A percentile compares a stretch with the other conserved stretches of the same genome.
These are phyloP conservation scores for Pleurozium schreberi DNA, from an alignment of 225 moss, liverwort and hornwort genomes.

Conservation along the genomic window DNA sequence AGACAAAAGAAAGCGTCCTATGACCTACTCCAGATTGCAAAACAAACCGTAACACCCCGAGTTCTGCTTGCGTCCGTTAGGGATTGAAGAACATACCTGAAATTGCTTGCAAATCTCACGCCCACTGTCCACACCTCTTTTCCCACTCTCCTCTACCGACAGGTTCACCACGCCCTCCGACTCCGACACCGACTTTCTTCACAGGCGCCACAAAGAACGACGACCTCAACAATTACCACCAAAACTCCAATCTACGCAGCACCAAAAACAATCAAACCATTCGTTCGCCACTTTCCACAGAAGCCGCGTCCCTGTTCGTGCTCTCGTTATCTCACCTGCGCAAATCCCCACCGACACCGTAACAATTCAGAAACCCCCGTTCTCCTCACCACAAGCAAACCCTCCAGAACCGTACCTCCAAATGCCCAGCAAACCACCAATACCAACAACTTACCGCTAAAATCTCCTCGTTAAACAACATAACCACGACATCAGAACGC, in stretches of 20 bases:
- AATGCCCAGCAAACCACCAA: background rate
- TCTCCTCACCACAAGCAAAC: background rate
- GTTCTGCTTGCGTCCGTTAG: fast-evolving
- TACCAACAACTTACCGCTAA: background rate
- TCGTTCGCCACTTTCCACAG: background rate
- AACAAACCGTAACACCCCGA: background rate
- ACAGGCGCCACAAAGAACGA: background rate
- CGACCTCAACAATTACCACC: background rate
- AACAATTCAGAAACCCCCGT: background rate
- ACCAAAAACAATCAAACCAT: background rate
- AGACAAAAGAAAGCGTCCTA: background rate
- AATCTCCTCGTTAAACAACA: too few relatives aligned
- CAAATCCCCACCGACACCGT: background rate
- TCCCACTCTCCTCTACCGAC: background rate
- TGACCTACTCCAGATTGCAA: background rate
- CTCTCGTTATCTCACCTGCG: background rate
- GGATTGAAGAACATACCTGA: background rate
- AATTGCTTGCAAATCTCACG: background rate
- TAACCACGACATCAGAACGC: background rate
- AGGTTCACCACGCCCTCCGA: background rate
- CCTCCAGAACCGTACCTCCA: background rate
- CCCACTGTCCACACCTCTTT: too few relatives aligned
- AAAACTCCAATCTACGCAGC: background rate
- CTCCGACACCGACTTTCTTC: background rate
- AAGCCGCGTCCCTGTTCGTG: too few relatives aligned